A percentile compares a stretch with the other conserved stretches of the same genome.
These are phyloP conservation scores for Alloteropsis semialata DNA, from an alignment of 176 grass and related monocot species.

Conservation along the genomic window DNA sequence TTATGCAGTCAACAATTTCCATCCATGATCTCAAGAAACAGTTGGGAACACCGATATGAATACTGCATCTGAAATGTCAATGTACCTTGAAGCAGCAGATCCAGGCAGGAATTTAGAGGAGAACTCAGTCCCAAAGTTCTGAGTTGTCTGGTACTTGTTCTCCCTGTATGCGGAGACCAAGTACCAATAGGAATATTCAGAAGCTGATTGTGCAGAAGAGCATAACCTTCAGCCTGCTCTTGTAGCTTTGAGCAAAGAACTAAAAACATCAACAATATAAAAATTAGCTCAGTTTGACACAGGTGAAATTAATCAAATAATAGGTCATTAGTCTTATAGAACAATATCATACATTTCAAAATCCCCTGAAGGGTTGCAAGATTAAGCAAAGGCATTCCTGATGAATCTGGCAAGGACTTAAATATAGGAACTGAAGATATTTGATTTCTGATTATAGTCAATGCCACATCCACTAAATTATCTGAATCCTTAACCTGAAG, in stretches of 20 bases:
- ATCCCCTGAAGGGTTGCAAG: slow-evolving; percentile 69
- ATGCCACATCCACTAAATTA: slow-evolving; percentile 63
- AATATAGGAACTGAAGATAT: slow-evolving; percentile 81
- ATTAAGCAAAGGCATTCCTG: slow-evolving; percentile 60
- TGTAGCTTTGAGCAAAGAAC: slow-evolving; percentile 70
- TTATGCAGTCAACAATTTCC: background rate
- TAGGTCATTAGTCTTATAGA: background rate
- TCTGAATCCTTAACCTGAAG: slow-evolving; percentile 67
- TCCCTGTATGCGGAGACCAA: slow-evolving; percentile 53
- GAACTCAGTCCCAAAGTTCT: slow-evolving; percentile 36
- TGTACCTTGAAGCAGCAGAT: slow-evolving; percentile 58
- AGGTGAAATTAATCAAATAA: slow-evolving; percentile 23
- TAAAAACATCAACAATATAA: slow-evolving; percentile 37
- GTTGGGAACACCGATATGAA: slow-evolving; percentile 15
- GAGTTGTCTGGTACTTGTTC: slow-evolving; percentile 42
- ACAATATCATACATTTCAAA: slow-evolving; percentile 58
- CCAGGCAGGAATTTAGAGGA: slow-evolving; percentile 50
- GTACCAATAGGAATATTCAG: slow-evolving; percentile 63
- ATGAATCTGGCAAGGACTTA: slow-evolving; percentile 38
- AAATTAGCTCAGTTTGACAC: slow-evolving; percentile 24
- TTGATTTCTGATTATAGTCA: slow-evolving; percentile 65
- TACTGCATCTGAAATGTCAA: slow-evolving; percentile 23
- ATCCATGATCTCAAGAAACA: background rate
- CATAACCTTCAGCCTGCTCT: slow-evolving; percentile 49
- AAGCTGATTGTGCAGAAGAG: slow-evolving; percentile 56